Evolutionary conservation across 139 green algal species (phyloP), one percentile per base, ranked within the genome.

Genomic region (Pseudopediastrum boryanum): DNA sequence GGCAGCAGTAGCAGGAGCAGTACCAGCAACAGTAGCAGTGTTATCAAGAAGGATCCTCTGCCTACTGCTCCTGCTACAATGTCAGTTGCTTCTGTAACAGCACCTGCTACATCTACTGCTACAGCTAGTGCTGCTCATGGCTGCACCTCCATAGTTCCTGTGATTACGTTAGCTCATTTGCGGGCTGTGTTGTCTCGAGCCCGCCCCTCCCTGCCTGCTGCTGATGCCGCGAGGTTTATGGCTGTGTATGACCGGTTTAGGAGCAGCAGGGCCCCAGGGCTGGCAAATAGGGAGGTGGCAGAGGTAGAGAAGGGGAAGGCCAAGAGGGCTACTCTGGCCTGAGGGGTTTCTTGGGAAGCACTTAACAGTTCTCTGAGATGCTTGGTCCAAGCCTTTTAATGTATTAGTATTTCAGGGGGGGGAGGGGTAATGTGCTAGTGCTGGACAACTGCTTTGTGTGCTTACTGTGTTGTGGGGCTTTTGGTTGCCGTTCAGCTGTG

Each of bases 231-330:
- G 16, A 68, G 89, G 27, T 71, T 96, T 31, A 79, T 89, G 38
- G 82, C 75, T 2, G 54, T 94, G 6, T 96, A 96, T 78, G 42
- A 29, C 16, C 71, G 75, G 0, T 96, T 96, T 75, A 38, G 67
- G 50, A 36, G 77, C 39, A 72, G 79, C 27, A 29, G 89, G 36
- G 84, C 89, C 27, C 78, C 75, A 8, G 83, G 78, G 43, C 39
- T 85, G 36, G 78, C 63, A 42, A 71, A 68, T 29, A 52, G 62
- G 38, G 29, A 48, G 50, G 8, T 75, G 50, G 29, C 43, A 33
- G 67, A 83, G 16, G 27, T 77, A 16, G 71, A 65, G 9, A 78
- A 79, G 52, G 66, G 72, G 41, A 85, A 88, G 68, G 76, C 66
- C n/a, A 92, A 90, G 80, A 75, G 83, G 25, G 82, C 85, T 0